These are phyloP conservation scores for Myxozyma sirexii DNA, from an alignment of 805 yeast species.

Conservation along the genomic window DNA sequence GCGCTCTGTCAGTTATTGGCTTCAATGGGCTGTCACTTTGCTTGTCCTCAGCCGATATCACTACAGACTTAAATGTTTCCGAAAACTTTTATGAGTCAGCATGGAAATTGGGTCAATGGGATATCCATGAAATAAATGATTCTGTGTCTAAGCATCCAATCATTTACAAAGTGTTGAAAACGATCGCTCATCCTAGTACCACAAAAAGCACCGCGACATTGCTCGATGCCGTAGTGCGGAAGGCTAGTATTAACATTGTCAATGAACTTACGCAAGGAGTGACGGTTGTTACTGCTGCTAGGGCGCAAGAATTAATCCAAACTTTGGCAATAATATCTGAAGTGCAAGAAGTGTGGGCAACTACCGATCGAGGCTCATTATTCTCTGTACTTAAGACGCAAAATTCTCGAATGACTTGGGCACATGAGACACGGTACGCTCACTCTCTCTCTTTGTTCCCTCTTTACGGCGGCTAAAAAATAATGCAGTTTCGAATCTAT, in stretches of 20 bases:
- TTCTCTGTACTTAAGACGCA: not conserved
- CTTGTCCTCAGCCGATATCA: conserved; percentile 38
- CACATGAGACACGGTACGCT: conserved; percentile 4
- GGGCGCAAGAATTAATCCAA: conserved; percentile 2
- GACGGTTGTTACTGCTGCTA: not conserved
- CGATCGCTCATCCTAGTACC: not conserved
- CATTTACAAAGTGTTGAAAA: conserved; percentile 13
- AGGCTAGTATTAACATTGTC: conserved; percentile 4
- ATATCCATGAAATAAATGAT: conserved; percentile 54
- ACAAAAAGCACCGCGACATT: not conserved
- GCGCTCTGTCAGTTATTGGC: conserved; percentile 55
- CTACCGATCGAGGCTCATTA: not conserved
- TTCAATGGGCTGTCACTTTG: conserved; percentile 57
- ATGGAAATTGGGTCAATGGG: conserved; percentile 82
- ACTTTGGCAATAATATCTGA: conserved; percentile 18
- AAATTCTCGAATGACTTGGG: not conserved
- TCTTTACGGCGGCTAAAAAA: not conserved
- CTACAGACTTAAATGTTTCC: conserved; percentile 30
- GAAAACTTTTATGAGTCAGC: conserved; percentile 57
- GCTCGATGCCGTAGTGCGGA: conserved; percentile 1
- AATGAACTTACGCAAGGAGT: not conserved
- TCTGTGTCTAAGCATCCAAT: conserved; percentile 30
- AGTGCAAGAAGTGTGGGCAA: conserved; percentile 7
- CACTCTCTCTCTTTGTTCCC: not conserved
- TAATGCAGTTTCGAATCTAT: conserved; percentile 9